A percentile compares a stretch with the other conserved stretches of the same genome.
Conservation (phyloP, 1,139 yeast species). For the Taphrina populina region DNA sequence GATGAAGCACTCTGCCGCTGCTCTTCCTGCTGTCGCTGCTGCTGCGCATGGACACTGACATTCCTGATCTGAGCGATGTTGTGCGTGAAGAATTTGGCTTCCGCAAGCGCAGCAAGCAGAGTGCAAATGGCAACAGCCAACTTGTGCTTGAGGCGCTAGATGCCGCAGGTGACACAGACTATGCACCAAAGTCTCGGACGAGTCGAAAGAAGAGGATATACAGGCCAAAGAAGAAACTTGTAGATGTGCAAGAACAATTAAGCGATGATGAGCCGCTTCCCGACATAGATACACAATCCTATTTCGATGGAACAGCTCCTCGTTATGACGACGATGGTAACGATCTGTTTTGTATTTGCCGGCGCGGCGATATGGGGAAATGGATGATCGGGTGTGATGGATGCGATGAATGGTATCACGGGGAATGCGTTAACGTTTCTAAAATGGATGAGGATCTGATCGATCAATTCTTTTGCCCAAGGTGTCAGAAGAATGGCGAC, state of each 20-base stretch:
- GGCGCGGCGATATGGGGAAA: constrained; percentile 69
- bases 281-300: constrained; percentile 9
- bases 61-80: constrained; percentile 6
- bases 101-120: constrained; percentile 8
- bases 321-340: constrained; percentile 44
- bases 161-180: constrained; percentile 19
- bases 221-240: constrained; percentile 19
- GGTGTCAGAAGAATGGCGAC: constrained; percentile 59
- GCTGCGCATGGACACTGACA: constrained; percentile 6
- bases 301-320: constrained; percentile 9
- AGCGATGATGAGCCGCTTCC: constrained; percentile 9
- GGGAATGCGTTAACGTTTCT: constrained; percentile 67
- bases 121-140: neutral
- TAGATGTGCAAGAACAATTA: neutral
- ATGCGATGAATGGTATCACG: constrained; percentile 95
- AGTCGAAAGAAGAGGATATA: constrained; percentile 7
- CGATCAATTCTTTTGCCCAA: constrained; percentile 68
- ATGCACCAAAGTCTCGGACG: constrained; percentile 14
- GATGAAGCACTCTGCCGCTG: no score
- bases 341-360: constrained; percentile 75
- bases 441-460: constrained; percentile 58
- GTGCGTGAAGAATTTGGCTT: constrained; percentile 17
- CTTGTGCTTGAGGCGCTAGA: constrained; percentile 12
- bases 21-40: no score
- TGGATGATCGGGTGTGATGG: constrained; percentile 94